These are phyloP conservation scores for Mortierella antarctica DNA, from an alignment of 192 early-diverging fungal genomes.

Conservation along the genomic window DNA sequence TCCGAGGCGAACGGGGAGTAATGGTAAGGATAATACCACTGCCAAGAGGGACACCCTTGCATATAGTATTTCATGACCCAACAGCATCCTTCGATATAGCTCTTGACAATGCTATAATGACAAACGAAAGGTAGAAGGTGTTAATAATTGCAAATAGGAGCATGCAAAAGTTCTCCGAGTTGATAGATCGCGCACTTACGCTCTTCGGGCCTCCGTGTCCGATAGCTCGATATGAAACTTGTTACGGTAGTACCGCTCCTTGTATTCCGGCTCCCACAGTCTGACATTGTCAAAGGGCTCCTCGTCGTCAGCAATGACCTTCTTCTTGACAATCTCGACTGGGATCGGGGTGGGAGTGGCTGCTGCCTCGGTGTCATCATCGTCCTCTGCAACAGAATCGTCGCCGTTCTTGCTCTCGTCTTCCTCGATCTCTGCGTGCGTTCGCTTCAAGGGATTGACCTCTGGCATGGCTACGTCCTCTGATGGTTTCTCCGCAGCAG, in stretches of 20 bases:
- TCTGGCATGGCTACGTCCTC: slow-evolving; percentile 22
- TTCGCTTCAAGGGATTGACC: slow-evolving; percentile 31
- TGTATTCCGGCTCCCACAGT: slow-evolving; percentile 84
- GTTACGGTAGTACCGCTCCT: slow-evolving; percentile 74
- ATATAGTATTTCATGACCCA: slow-evolving; percentile 99
- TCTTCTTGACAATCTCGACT: slow-evolving; percentile 52
- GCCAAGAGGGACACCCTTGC: slow-evolving; percentile 86
- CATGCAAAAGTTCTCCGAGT: too few species aligned
- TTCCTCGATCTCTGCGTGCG: slow-evolving; percentile 48
- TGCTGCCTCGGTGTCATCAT: slow-evolving; percentile 46
- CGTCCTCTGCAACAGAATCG: slow-evolving; percentile 50
- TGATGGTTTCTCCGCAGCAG: background rate
- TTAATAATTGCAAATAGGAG: background rate
- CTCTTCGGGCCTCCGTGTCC: slow-evolving; percentile 63
- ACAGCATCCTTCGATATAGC: slow-evolving; percentile 94
- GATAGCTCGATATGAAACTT: slow-evolving; percentile 75
- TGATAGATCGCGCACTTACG: slow-evolving; percentile 52
- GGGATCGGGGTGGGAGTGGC: slow-evolving; percentile 54
- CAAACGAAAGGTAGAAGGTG: background rate
- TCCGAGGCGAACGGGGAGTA: slow-evolving; percentile 93
- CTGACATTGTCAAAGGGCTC: slow-evolving; percentile 70
- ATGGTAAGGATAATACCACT: slow-evolving; percentile 98
- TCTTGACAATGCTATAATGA: slow-evolving; percentile 64
- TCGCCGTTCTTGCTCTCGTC: slow-evolving; percentile 42
- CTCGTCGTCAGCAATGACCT: slow-evolving; percentile 57